A percentile compares a stretch with the other conserved stretches of the same genome.
phyloP scores from a whole-genome alignment of 2,329 filamentous ascomycete genomes.

The Sarocladium strictum region DNA sequence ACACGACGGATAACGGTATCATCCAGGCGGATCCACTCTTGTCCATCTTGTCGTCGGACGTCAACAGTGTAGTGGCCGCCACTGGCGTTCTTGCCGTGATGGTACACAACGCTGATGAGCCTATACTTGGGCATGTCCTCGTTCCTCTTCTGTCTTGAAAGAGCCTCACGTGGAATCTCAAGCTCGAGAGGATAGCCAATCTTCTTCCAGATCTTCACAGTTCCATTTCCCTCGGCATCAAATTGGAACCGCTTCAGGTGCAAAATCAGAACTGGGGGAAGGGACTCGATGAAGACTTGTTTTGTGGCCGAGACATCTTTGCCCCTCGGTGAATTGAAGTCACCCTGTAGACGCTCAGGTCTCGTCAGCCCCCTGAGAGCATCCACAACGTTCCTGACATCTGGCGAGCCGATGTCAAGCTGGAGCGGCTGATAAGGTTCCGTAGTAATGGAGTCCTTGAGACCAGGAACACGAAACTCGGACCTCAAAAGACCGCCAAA shows the following conservation, averaged over 20 bases:
- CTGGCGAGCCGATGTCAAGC: constrained; percentile 82
- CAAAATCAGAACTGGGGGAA: constrained; percentile 87
- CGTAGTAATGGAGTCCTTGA: constrained; percentile 84
- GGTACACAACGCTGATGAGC: constrained; percentile 87
- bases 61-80: constrained; percentile 98
- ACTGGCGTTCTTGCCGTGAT: constrained; percentile 94
- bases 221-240: constrained; percentile 71
- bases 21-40: constrained; percentile 92
- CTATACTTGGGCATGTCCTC: constrained; percentile 75
- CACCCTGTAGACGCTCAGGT: constrained; percentile 77
- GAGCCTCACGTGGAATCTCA: constrained; percentile 85
- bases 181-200: constrained; percentile 91
- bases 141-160: constrained; percentile 67
- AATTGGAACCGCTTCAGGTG: constrained; percentile 98
- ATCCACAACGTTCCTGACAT: constrained; percentile 87
- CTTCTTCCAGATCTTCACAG: constrained; percentile 98
- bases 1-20: constrained; percentile 87
- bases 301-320: constrained; percentile 77
- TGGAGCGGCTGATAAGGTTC: constrained; percentile 94
- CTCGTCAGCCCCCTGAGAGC: constrained; percentile 80
- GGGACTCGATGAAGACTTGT: constrained; percentile 86
- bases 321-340: constrained; percentile 75
- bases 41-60: constrained; percentile 86
- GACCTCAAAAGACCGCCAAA: constrained; percentile 90
- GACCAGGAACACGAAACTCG: constrained; percentile 78